These are phyloP conservation scores for Calcarisporium arbuscula DNA, from an alignment of 2,329 filamentous ascomycete species.

Conservation along the genomic window DNA sequence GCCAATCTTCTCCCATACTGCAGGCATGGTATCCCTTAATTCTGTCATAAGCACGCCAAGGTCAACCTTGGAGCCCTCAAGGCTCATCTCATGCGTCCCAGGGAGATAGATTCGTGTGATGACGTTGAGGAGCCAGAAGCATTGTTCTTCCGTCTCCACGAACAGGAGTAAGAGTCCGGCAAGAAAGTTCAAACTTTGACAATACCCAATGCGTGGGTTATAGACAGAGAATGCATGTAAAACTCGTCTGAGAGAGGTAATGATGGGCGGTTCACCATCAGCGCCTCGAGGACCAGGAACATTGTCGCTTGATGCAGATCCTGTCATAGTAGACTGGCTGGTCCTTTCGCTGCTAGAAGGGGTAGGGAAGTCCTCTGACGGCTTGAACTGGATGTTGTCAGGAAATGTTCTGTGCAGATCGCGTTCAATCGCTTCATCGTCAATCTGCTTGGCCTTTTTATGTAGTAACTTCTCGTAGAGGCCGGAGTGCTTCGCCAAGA, in stretches of 20 bases:
- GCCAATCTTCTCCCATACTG: conserved; percentile 82
- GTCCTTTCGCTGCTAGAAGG: conserved; percentile 23
- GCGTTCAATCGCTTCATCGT: conserved; percentile 86
- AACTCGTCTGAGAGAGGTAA: conserved; percentile 75
- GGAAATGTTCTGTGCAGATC: conserved; percentile 92
- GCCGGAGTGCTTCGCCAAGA: conserved; percentile 68
- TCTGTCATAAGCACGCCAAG: conserved; percentile 87
- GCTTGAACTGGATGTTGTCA: conserved; percentile 87
- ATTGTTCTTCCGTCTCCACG: conserved; percentile 79
- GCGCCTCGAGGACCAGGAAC: conserved; percentile 26
- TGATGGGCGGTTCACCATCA: conserved; percentile 64
- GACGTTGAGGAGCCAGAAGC: conserved; percentile 89
- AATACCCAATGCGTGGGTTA: conserved; percentile 89
- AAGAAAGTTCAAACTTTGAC: conserved; percentile 91
- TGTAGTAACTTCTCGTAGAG: conserved; percentile 68
- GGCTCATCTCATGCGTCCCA: conserved; percentile 82
- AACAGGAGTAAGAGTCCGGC: conserved; percentile 86
- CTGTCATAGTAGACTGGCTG: conserved; percentile 31
- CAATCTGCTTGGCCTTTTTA: conserved; percentile 59
- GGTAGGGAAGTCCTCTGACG: conserved; percentile 32
- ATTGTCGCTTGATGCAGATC: conserved; percentile 25
- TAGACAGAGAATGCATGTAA: conserved; percentile 86
- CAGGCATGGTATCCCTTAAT: conserved; percentile 74
- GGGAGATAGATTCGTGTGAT: conserved; percentile 85
- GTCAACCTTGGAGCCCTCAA: conserved; percentile 90